phyloP scores from a whole-genome alignment of 2,329 filamentous ascomycete species.

The Diaporthe aspalathi region DNA sequence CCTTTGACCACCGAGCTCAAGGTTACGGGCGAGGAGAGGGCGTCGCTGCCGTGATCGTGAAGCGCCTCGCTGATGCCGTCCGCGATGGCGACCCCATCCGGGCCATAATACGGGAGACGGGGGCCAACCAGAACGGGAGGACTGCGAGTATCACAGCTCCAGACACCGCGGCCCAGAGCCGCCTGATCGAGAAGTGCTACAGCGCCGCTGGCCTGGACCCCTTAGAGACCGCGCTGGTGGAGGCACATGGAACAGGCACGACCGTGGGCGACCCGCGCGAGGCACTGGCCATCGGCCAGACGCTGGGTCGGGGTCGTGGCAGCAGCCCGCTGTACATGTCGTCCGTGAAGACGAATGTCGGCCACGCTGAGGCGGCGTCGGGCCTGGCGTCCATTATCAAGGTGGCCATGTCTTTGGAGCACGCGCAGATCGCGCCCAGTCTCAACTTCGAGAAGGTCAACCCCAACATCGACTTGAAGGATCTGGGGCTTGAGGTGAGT shows the following conservation, averaged over 20 bases:
- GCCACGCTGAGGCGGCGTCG: background rate
- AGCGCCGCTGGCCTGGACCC: slow-evolving; percentile 55
- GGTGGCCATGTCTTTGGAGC: background rate
- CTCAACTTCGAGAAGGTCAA: slow-evolving; percentile 39
- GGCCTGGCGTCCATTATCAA: background rate
- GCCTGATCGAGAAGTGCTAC: slow-evolving; percentile 62
- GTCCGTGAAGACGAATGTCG: slow-evolving; percentile 48
- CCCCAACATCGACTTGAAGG: slow-evolving; percentile 28
- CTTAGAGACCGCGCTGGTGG: slow-evolving; percentile 49
- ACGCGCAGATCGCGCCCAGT: slow-evolving; percentile 43
- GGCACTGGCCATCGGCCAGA: slow-evolving; percentile 10
- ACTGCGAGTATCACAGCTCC: slow-evolving; percentile 45
- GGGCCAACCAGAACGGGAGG: slow-evolving; percentile 45
- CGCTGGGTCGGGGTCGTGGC: background rate
- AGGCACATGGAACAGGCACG: slow-evolving; percentile 13
- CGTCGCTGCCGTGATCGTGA: background rate
- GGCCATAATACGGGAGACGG: slow-evolving; percentile 34
- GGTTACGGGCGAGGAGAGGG: slow-evolving; percentile 19
- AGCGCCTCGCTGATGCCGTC: background rate
- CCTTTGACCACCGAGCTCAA: background rate
- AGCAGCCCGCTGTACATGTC: slow-evolving; percentile 43
- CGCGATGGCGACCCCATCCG: slow-evolving; percentile 40
- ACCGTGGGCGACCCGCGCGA: background rate
- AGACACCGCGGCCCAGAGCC: background rate
- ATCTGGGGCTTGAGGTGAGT: slow-evolving; percentile 18